These are phyloP conservation scores for Lactarius pseudohatsudake DNA, from an alignment of 768 basidiomycete species.

Conservation along the genomic window DNA sequence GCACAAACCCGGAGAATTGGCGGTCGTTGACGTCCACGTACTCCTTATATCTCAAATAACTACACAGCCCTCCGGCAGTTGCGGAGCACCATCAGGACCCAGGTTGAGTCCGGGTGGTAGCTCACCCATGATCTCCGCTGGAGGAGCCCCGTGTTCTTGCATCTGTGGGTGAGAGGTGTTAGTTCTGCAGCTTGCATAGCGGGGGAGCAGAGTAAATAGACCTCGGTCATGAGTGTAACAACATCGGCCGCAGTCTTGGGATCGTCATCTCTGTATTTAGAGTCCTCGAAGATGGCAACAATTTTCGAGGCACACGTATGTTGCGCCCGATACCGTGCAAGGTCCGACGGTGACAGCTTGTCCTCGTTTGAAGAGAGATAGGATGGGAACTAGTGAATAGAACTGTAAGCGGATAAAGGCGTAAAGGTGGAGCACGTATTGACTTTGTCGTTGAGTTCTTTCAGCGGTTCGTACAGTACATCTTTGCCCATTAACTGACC, in stretches of 20 bases:
- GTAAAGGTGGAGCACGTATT: constrained; percentile 27
- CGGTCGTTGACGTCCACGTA: background rate
- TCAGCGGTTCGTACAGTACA: constrained; percentile 81
- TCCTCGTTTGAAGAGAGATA: constrained; percentile 62
- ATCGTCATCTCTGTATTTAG: constrained; percentile 57
- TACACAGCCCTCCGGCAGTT: constrained; percentile 43
- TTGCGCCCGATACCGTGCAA: constrained; percentile 64
- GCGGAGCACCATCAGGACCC: constrained; percentile 54
- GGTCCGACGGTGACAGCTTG: constrained; percentile 57
- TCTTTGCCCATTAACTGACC: constrained; percentile 77
- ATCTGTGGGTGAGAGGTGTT: constrained; percentile 47
- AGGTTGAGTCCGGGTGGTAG: constrained; percentile 68
- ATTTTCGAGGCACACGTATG: constrained; percentile 55
- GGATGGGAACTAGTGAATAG: constrained; percentile 60
- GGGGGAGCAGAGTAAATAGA: constrained; percentile 33
- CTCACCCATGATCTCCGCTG: constrained; percentile 79
- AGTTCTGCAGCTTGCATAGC: background rate
- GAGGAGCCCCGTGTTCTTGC: constrained; percentile 77
- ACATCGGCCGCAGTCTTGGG: constrained; percentile 47
- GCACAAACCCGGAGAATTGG: background rate
- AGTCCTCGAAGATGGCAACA: constrained; percentile 62
- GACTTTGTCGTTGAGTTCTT: constrained; percentile 74
- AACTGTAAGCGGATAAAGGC: background rate
- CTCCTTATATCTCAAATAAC: constrained; percentile 27
- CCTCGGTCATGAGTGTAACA: constrained; percentile 75